Conservation (phyloP, 306 rosid genomes). For the Vachellia collinsii region DNA sequence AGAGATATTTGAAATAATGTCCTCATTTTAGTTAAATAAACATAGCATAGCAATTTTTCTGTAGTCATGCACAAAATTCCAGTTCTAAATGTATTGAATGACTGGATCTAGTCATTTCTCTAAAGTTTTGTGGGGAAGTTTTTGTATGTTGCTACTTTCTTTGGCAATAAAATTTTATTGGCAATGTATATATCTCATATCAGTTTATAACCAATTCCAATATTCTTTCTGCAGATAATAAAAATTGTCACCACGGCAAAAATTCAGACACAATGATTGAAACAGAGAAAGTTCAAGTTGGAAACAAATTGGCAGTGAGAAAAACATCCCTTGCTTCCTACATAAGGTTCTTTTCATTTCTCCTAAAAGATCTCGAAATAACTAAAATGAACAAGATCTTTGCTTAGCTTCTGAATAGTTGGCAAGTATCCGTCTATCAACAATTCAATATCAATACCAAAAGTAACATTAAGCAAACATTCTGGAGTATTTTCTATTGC, state of each 20-base stretch:
- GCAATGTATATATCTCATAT: background rate
- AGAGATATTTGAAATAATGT: background rate
- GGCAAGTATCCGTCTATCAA: background rate
- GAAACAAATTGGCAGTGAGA: slow-evolving; percentile 8
- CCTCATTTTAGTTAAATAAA: slow-evolving; percentile 2
- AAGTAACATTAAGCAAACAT: background rate
- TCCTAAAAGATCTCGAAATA: background rate
- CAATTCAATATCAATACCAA: background rate
- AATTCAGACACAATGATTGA: slow-evolving; percentile 1
- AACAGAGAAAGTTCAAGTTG: background rate
- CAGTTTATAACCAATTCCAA: slow-evolving; percentile 16
- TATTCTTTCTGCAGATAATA: background rate
- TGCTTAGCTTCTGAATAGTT: background rate
- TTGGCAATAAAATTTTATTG: background rate
- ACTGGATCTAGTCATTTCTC: background rate
- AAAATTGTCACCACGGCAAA: background rate
- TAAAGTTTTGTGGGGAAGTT: background rate
- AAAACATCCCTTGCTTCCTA: background rate
- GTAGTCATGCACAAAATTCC: background rate
- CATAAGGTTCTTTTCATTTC: background rate
- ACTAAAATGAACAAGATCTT: background rate
- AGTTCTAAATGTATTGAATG: background rate
- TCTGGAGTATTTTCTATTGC: slow-evolving; percentile 15
- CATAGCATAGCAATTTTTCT: background rate
- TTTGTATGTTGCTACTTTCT: background rate